Percentiles rank a stretch among this genome's conserved stretches.
phyloP scores from a whole-genome alignment of 805 yeast genomes.

The Candida dendrica region DNA sequence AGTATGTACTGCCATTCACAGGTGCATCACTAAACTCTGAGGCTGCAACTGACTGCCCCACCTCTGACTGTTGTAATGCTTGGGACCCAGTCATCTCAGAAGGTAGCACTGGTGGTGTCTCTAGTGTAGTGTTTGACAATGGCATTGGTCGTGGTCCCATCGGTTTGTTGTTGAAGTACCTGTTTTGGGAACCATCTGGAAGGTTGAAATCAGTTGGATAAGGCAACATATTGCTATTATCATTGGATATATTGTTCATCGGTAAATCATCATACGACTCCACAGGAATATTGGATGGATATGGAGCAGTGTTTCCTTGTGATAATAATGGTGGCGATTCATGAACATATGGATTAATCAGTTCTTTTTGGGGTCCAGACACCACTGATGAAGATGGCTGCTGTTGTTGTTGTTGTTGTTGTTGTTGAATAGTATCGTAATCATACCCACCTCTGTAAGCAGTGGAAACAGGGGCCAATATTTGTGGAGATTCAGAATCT shows the following conservation, averaged over 20 bases:
- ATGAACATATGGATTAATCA: background rate
- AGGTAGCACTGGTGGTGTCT: background rate
- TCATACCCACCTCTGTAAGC: slow-evolving; percentile 17
- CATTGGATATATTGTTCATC: too few species aligned
- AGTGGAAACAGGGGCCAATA: slow-evolving; percentile 13
- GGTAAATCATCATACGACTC: background rate
- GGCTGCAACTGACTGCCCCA: background rate
- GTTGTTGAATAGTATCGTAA: background rate
- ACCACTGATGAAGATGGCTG: background rate
- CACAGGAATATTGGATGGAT: slow-evolving; percentile 7
- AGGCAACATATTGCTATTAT: background rate
- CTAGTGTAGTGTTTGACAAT: background rate
- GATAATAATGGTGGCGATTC: background rate
- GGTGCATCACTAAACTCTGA: background rate
- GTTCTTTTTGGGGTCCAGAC: background rate
- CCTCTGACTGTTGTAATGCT: too few species aligned
- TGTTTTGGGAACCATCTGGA: background rate
- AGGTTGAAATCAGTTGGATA: background rate
- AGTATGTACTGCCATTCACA: background rate
- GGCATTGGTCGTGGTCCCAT: slow-evolving; percentile 24
- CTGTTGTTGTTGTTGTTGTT: background rate
- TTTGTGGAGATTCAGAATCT: slow-evolving; percentile 3
- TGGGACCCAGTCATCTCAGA: background rate
- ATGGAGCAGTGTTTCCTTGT: slow-evolving; percentile 9
- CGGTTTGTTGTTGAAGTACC: slow-evolving; percentile 5